Conservation (phyloP, 1,284 basidiomycete species). For the Cutaneotrichosporon cavernicola region DNA sequence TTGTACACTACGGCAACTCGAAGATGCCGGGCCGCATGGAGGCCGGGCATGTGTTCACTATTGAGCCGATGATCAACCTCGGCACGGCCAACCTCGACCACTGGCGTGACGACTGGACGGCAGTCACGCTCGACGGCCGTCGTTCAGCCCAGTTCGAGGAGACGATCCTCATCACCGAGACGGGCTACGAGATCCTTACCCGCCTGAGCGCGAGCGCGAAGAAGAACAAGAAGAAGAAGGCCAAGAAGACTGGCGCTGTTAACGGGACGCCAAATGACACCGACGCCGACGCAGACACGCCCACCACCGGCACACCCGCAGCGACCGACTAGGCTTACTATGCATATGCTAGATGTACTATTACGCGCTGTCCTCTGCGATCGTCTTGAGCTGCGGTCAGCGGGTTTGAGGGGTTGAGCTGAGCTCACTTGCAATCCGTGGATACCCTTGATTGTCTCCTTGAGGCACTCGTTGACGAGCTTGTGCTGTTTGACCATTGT, state of each 20-base stretch:
- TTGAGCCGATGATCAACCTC: slow-evolving; percentile 80
- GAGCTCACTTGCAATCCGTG: slow-evolving; percentile 85
- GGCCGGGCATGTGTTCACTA: slow-evolving; percentile 55
- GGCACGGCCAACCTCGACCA: slow-evolving; percentile 58
- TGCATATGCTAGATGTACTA: slow-evolving; percentile 9
- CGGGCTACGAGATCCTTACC: slow-evolving; percentile 84
- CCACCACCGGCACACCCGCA: slow-evolving; percentile 25
- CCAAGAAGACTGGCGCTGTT: slow-evolving; percentile 27
- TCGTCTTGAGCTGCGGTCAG: slow-evolving; percentile 44
- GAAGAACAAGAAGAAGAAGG: slow-evolving; percentile 46
- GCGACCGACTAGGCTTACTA: slow-evolving; percentile 24
- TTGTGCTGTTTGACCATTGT: slow-evolving; percentile 90
- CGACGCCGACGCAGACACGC: slow-evolving; percentile 19
- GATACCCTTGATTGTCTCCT: slow-evolving; percentile 85
- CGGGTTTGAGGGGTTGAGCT: slow-evolving; percentile 29
- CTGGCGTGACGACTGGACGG: slow-evolving; percentile 74
- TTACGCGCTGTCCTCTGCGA: slow-evolving; percentile 33
- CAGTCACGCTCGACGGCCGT: slow-evolving; percentile 82
- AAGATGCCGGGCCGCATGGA: slow-evolving; percentile 56
- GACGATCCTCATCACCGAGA: slow-evolving; percentile 85
- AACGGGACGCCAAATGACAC: slow-evolving; percentile 20
- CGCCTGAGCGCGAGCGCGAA: slow-evolving; percentile 50
- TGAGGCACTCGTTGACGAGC: slow-evolving; percentile 81
- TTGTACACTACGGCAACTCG: slow-evolving; percentile 54
- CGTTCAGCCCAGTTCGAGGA: slow-evolving; percentile 94